These are phyloP conservation scores for Thecamonas trahens DNA, from an alignment of 78 protist genomes.

Conservation along the genomic window DNA sequence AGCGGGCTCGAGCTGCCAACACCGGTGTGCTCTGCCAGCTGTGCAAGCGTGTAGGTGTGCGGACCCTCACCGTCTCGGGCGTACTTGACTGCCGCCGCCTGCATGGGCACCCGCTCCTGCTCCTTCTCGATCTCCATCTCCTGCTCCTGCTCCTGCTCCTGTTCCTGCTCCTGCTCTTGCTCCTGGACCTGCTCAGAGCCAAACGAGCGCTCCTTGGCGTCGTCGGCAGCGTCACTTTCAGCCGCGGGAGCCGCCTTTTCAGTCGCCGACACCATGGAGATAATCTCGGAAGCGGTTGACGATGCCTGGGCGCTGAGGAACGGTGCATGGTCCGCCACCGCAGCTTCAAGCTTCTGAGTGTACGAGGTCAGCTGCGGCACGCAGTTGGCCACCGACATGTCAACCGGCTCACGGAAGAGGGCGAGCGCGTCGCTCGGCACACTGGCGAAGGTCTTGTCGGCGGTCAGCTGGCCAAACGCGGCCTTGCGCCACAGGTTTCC, in stretches of 20 bases:
- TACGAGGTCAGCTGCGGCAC: background rate
- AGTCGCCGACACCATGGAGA: background rate
- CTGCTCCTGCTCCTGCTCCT: constrained; percentile 37
- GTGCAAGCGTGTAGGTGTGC: background rate
- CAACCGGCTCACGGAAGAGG: constrained; percentile 1
- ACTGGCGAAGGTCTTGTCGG: background rate
- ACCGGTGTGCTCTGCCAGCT: background rate
- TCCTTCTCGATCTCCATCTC: constrained; percentile 20
- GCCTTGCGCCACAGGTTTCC: constrained; percentile 13
- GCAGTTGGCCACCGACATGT: background rate
- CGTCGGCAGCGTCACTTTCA: background rate
- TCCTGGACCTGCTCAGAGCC: constrained; percentile 35
- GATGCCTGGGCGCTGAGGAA: background rate
- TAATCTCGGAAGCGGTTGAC: background rate
- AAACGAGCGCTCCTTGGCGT: constrained; percentile 9
- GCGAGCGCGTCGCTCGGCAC: background rate
- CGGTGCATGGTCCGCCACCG: background rate
- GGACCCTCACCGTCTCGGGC: constrained; percentile 25
- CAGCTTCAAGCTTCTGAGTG: background rate
- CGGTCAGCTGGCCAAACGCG: background rate
- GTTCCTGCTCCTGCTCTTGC: constrained; percentile 39
- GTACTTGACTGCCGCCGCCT: no score
- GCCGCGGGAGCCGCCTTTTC: background rate
- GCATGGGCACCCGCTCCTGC: constrained; percentile 1
- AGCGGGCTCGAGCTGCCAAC: background rate